Base-by-base conservation (phyloP, 2,329 filamentous ascomycete species). In the Penicillium sp. region DNA sequence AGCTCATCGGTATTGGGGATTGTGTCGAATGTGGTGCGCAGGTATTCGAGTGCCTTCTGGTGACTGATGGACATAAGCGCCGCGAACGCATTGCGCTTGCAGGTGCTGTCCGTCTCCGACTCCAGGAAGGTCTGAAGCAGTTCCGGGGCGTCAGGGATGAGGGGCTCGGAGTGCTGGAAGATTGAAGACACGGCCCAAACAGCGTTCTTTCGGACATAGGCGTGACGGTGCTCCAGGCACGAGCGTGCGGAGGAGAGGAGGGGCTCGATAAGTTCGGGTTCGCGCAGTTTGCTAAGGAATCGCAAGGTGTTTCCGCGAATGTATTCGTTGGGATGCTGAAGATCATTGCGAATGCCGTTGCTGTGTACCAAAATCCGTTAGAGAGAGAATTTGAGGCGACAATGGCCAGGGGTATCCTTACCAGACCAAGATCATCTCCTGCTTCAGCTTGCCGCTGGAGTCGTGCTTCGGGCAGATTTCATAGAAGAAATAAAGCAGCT, bases 401-500 rank as follows among this genome's bases (percentile, higher is more conserved):
- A 50, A 44, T 58, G 31, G 34, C 45, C 34, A 18, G 41, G 34
- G 41, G 31, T 27, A 45, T 74, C 72, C 81, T 64, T 78, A 97
- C 93, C 94, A 99, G 67, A 99, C 94, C 69, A 99, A 79, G 74
- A 99, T 99, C 91, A 97, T 97, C 79, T 99, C 94, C 78, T 99
- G 94, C 82, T 97, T 97, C 61, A 99, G 81, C 83, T 97, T 99
- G 69, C 94, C 94, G 71, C 82, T 87, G 50, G 87, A 82, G 75
- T 99, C 94, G 54, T 92, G 87, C 80, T 99, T 99, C 39, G 93
- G 94, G 75, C 94, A 97, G 73, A 97, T 94, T 78, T 99, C 94
- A 74, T 97, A 97, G 81, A 99, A 99, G 76, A 99, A 94, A 79
- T 99, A 99, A 52, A 99, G 84, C 57, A 99, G 83, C 81, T 99